These are phyloP conservation scores for Yarrowia phangngaensis DNA, from an alignment of 805 yeast species.

Conservation along the genomic window DNA sequence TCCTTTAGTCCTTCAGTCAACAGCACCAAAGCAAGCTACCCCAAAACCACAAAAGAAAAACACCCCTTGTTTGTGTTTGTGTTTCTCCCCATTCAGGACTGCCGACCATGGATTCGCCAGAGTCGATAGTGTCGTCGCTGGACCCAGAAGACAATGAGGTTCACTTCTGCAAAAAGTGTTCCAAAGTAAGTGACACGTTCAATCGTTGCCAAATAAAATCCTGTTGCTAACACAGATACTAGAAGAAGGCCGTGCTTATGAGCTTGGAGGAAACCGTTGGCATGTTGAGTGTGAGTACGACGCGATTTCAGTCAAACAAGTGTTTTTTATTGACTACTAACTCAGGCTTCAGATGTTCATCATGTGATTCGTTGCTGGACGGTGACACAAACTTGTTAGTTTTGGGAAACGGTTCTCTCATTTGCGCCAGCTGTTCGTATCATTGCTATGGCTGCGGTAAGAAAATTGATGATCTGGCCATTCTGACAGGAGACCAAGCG, in stretches of 20 bases:
- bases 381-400: constrained; percentile 87
- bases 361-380: constrained; percentile 72
- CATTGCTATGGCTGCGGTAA: constrained; percentile 79
- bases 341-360: constrained; percentile 68
- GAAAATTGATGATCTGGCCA: constrained; percentile 89
- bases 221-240: constrained; percentile 45
- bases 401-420: constrained; percentile 85
- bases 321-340: constrained; percentile 6
- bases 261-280: constrained; percentile 84
- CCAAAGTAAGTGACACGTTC: constrained; percentile 30
- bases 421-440: constrained; percentile 90
- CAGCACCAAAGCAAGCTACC: too few species aligned
- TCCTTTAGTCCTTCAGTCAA: too few species aligned
- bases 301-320: not conserved
- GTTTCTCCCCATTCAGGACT: too few species aligned
- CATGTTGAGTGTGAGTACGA: constrained; percentile 66
- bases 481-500: constrained; percentile 90
- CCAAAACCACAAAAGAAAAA: too few species aligned
- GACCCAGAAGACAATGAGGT: constrained; percentile 32
- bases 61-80: too few species aligned
- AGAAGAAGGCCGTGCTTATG: constrained; percentile 90
- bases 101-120: constrained; percentile 24
- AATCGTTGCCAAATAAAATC: not conserved
- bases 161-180: constrained; percentile 34
- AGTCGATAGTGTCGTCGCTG: constrained; percentile 23